Evolutionary conservation across 495 filamentous ascomycete genomes (phyloP), one percentile per base, ranked within the genome.

Genomic region (Thermothielavioides terrestris): DNA sequence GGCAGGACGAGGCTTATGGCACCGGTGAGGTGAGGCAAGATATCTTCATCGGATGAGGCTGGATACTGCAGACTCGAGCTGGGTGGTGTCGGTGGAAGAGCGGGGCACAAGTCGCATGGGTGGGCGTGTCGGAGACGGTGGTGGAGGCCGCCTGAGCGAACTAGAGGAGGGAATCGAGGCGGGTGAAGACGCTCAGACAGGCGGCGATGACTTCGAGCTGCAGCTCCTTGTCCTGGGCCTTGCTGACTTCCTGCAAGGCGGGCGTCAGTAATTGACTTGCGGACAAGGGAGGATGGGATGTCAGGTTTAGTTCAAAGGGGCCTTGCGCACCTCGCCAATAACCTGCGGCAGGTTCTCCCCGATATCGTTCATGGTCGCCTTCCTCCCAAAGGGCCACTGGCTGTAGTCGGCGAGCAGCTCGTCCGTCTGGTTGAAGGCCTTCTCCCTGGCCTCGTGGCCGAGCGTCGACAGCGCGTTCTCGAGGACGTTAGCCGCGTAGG

Each of bases 171-270:
- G 91, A 96, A 73, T 96, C 91, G 59, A 97, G 82, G 68, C 91
- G 79, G 49, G 91, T 97, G 66, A 95, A 97, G 59, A 97, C 91
- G 72, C 85, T 95, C 67, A 97, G 75, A 69, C 90, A 95, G 52
- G 91, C 91, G 40, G 91, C 89, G 43, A 97, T 86, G 59, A 97
- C 92, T 80, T 98, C 92, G 58, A 98, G 73, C 61, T 98, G 92
- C 54, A 98, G 76, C 60, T 98, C 92, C 68, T 85, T 92, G 47
- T 96, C 90, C 69, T 87, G 90, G 54, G 72, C 77, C 54, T 77
- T 82, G 59, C 84, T 88, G 56, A 95, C 73, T 65, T 98, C 92
- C 56, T 77, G 38, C 17, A 18, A 9, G 5, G n/a, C n/a, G n/a
- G 28, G 38, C 21, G 48, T 57, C 27, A 66, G 61, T 20, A 37